Evolutionary conservation across 2,329 filamentous ascomycete genomes (phyloP), one percentile per base, ranked within the genome.

Genomic region (Botrytis sinoallii): DNA sequence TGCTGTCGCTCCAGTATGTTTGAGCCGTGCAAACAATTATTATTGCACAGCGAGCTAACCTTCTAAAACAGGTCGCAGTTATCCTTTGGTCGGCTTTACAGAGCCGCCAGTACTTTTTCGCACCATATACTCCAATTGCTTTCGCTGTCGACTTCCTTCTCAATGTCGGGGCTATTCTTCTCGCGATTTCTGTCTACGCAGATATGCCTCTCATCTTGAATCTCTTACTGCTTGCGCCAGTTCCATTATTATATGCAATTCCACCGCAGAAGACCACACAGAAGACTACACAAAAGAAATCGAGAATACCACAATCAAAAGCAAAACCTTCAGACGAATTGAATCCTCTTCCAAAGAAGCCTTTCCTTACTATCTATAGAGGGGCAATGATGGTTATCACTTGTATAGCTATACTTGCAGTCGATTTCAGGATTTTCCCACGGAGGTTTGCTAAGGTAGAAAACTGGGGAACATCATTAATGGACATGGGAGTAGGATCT

Each of bases 391-490:
- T 99, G 87, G 87, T 97, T 69, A 88, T 93, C 77, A 99, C 96
- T 12, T 97, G 93, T 80, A 84, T 96, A 64, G 93, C 94, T 70
- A 98, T 99, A 78, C 88, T 99, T n/a, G 96, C 96, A 25, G 96
- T 99, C 70, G 96, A 99, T 83, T 99, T 99, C 81, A 90, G 88
- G 29, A 86, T 98, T 74, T 99, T 99, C 79, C 96, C 96, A 3
- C 90, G 96, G 42, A 91, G 96, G 46, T 98, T 98, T 81, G 96
- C 94, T 73, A 99, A 99, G 85, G 96, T 97, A 3, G 96, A 99
- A 83, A 98, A 93, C n/a, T 99, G 96, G 94, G 96, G 96, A 72
- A 98, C 95, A 1, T 98, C 95, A n/a, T 85, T 99, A 75, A 99
- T 99, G 96, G 96, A 99, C 81, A 87, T 98, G 79, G 96, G 96